Evolutionary conservation across 1,284 basidiomycete species (phyloP).

Genomic region (Pterulicium gracile): DNA sequence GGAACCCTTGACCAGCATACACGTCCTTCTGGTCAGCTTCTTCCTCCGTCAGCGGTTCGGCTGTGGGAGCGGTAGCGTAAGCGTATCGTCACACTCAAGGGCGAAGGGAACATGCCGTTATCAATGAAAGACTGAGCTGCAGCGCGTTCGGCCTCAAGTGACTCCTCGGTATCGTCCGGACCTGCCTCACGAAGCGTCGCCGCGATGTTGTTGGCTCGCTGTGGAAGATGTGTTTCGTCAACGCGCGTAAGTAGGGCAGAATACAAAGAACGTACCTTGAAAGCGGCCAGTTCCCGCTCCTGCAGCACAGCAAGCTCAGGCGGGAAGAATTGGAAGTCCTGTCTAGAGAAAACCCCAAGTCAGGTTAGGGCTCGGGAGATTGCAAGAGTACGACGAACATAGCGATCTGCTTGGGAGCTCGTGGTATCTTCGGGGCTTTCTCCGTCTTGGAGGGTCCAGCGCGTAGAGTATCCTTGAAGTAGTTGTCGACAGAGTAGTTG

Average conservation of each 20-base stretch:
- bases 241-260: neutral
- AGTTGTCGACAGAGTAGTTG: conserved; percentile 91
- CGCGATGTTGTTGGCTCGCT: conserved; percentile 65
- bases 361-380: too few relatives aligned
- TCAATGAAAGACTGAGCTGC: conserved; percentile 85
- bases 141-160: conserved; percentile 73
- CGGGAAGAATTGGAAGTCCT: conserved; percentile 98
- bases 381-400: conserved; percentile 42
- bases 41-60: conserved; percentile 81
- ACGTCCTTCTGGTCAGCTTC: conserved; percentile 75
- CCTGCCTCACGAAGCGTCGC: conserved; percentile 67
- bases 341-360: conserved; percentile 43
- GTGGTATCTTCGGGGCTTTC: conserved; percentile 75
- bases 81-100: neutral
- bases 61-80: conserved; percentile 24
- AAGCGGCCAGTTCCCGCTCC: conserved; percentile 78
- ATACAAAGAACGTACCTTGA: conserved; percentile 41
- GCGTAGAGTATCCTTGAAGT: conserved; percentile 90
- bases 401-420: conserved; percentile 84
- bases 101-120: conserved; percentile 36
- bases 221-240: conserved; percentile 6
- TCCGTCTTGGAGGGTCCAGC: conserved; percentile 71
- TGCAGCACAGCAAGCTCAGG: conserved; percentile 75
- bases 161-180: conserved; percentile 72
- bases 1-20: conserved; percentile 74